Evolutionary conservation across 2,329 filamentous ascomycete genomes (phyloP), one percentile per base, ranked within the genome.

Genomic region (Xylariaceae sp.): DNA sequence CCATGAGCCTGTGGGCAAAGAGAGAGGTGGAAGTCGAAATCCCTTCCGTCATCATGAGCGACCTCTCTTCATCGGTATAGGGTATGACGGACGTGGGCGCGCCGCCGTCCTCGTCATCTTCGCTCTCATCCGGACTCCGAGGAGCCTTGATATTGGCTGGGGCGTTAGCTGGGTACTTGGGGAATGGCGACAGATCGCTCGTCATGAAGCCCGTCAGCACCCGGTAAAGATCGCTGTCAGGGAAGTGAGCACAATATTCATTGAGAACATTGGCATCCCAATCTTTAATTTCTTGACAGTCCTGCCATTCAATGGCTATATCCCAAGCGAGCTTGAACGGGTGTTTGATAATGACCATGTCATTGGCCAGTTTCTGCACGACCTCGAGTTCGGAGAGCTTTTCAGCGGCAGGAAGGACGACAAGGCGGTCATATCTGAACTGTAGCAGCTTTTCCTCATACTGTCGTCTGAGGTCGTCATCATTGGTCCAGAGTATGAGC

Each of bases 291-390:
- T 82, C 81, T 62, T 88, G 84, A 40, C 84, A 75, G 69, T 96
- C 92, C 61, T 88, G 82, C 88, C 92, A 97, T 66, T 97, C 89
- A 54, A 99, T 77, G 29, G 88, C 81, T 56, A 96, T 86, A 63
- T 90, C 87, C 95, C 95, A 99, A 0, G 94, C 94, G 15, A 95
- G 78, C 59, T 86, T 83, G 71, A 87, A 96, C 0, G 90, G 89
- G 63, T 97, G 91, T 63, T 92, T 92, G 68, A 99, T 94, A 55
- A 96, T 88, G 56, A 99, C 92, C 88, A 99, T 96, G 57, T 92
- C 94, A 58, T 86, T 84, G 0, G 92, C 91, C 49, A 94, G 75
- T 55, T 87, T 86, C 64, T 87, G 72, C 0, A 96, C 86, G 59
- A 87, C 85, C 34, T 83, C 75, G 22, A 88, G 81, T 69, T 95